Base-by-base conservation (phyloP, 2,329 filamentous ascomycete genomes). In the Claviceps sorghi region DNA sequence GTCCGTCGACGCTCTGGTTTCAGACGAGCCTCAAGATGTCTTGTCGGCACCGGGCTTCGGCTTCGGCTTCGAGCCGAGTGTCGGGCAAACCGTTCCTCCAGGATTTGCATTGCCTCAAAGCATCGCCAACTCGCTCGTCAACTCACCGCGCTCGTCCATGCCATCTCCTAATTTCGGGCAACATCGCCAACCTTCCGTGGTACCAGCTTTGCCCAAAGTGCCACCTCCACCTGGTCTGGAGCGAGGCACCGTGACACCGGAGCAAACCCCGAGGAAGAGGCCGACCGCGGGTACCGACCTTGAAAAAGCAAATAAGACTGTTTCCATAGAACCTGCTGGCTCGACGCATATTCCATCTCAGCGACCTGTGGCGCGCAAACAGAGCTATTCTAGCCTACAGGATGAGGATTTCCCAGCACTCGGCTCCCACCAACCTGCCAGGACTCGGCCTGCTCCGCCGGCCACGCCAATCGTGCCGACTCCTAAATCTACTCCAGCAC, bases 1-100 rank as follows among this genome's bases (percentile, higher is more conserved):
- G 44, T 82, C 77, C n/a, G 78, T 87, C 42, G 83, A 86, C 62
- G 81, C 81, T 3, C 68, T 87, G 4, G 83, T 87, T 13, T 78
- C 81, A 22, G 83, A 87, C 60, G 69, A 78, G n/a, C 54, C 58
- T 10, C 59, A 57, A 30, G 56, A 55, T 22, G 48, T 54, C 9
- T 53, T 57, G 49, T 30, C 55, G 51, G 50, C 40, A 56, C 54
- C 30, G 9, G 34, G 29, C 5, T 29, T 29, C 17, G 34, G 29
- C 5, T 29, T 29, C 17, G 44, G 26, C 29, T 42, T 44, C 5
- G 49, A 50, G 1, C 42, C 54, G 43, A 56, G 57, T 17, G 55
- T 52, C 21, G 55, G 55, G 10, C 60, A 53, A n/a, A 55, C 64
- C 44, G 58, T 64, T 34, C 64, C 69, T 49, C 58, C 69, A 2